phyloP scores from a whole-genome alignment of 2,329 filamentous ascomycete species.

The Venturia aucupariae region DNA sequence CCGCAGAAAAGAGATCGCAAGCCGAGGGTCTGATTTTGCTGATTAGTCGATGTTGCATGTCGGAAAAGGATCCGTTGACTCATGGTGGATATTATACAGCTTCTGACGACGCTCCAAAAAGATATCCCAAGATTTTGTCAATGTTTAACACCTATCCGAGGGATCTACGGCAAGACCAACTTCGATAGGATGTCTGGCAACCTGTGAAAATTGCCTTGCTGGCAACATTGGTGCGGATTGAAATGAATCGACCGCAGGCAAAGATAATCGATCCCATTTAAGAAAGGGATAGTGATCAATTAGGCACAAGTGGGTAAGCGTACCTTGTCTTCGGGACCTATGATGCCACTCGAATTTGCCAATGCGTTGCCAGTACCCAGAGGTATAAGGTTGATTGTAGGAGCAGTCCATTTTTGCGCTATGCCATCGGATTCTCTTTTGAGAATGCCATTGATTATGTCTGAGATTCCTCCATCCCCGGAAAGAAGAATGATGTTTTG shows the following conservation, averaged over 20 bases:
- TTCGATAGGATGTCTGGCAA: background rate
- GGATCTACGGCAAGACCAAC: too few species aligned
- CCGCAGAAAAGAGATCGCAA: constrained; percentile 30
- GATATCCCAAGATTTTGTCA: too few species aligned
- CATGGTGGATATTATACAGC: too few species aligned
- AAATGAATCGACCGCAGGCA: too few species aligned
- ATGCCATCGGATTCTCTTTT: background rate
- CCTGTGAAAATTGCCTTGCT: too few species aligned
- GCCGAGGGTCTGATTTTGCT: constrained; percentile 31
- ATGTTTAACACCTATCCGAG: too few species aligned
- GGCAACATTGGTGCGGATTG: too few species aligned
- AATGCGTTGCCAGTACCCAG: constrained; percentile 43
- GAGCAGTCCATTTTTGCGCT: constrained; percentile 35
- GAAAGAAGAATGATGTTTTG: constrained; percentile 67
- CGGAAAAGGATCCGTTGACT: too few species aligned
- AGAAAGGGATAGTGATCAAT: background rate
- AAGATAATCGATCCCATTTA: background rate
- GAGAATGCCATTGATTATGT: constrained; percentile 62
- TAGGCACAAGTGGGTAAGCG: background rate
- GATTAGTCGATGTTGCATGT: background rate
- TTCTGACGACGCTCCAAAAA: too few species aligned
- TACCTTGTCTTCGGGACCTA: constrained; percentile 11
- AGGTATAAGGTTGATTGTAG: constrained; percentile 47
- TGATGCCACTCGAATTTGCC: constrained; percentile 35
- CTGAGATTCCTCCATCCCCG: constrained; percentile 79